Conservation (phyloP, 2,329 filamentous ascomycete genomes). For the Blumeria graminis region DNA sequence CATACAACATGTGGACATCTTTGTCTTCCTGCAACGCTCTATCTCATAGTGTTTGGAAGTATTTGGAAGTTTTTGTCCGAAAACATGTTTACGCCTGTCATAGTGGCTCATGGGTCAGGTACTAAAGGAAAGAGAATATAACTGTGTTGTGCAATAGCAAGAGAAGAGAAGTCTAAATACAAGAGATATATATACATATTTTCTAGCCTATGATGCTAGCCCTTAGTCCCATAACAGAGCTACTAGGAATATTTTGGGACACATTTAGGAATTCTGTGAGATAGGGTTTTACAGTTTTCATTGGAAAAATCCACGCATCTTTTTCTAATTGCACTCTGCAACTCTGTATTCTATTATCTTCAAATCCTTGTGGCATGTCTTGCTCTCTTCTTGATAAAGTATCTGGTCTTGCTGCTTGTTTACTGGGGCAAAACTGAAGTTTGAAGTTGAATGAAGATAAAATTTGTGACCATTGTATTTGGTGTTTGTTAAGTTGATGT, state of each 20-base stretch:
- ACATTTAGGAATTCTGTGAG: not conserved
- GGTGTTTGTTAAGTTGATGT: not conserved
- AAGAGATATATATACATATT: too few species aligned
- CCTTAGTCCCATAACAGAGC: too few species aligned
- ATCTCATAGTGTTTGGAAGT: not conserved
- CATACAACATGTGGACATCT: not conserved
- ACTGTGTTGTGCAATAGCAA: too few species aligned
- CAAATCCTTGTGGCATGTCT: not conserved
- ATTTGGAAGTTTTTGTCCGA: not conserved
- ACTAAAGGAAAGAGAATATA: not conserved
- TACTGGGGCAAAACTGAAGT: not conserved
- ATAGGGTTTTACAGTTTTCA: not conserved
- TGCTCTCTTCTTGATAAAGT: not conserved
- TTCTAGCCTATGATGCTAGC: too few species aligned
- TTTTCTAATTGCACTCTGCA: not conserved
- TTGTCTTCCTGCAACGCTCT: not conserved
- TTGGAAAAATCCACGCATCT: not conserved
- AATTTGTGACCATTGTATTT: not conserved
- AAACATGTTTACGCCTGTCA: not conserved
- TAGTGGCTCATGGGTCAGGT: too few species aligned
- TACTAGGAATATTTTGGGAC: not conserved
- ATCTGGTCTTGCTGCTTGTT: not conserved
- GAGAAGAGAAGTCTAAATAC: too few species aligned
- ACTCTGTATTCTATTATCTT: not conserved
- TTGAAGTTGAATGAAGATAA: not conserved